phyloP scores from a whole-genome alignment of 495 filamentous ascomycete species.

The Jackrogersella multiformis region DNA sequence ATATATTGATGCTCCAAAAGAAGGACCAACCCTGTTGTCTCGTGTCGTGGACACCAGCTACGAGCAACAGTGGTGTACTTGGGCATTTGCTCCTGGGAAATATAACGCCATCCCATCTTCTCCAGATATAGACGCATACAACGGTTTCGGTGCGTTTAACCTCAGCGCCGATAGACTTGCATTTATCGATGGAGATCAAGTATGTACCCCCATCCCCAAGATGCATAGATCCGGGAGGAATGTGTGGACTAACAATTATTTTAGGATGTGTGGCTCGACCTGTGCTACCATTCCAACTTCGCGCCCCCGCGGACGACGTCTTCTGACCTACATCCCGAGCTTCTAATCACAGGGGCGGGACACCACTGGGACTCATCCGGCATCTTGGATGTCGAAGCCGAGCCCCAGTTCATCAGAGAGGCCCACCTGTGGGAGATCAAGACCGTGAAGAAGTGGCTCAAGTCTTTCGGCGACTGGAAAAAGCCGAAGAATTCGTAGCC shows the following conservation, averaged over 20 bases:
- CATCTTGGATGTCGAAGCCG: conserved; percentile 54
- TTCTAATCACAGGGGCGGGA: conserved; percentile 56
- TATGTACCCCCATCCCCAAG: background rate
- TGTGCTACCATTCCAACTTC: conserved; percentile 57
- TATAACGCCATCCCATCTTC: conserved; percentile 54
- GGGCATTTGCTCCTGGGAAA: conserved; percentile 57
- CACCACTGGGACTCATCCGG: conserved; percentile 62
- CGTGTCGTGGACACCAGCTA: conserved; percentile 56
- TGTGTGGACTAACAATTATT: background rate
- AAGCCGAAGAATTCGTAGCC: conserved; percentile 8
- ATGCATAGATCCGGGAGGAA: background rate
- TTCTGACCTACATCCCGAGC: conserved; percentile 53
- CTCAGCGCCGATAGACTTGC: conserved; percentile 56
- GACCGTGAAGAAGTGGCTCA: conserved; percentile 51
- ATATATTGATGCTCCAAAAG: conserved; percentile 56
- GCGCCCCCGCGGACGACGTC: conserved; percentile 43
- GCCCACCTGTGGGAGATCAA: conserved; percentile 61
- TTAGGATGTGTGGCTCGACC: conserved; percentile 55
- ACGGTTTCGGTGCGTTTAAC: conserved; percentile 56
- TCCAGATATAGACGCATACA: conserved; percentile 51
- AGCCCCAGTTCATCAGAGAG: conserved; percentile 60
- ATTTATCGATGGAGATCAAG: conserved; percentile 57
- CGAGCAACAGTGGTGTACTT: conserved; percentile 62
- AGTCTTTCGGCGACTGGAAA: conserved; percentile 38
- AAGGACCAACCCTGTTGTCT: conserved; percentile 54